phyloP scores from a whole-genome alignment of 176 grass and related monocot genomes.

The Elymus sibiricus region DNA sequence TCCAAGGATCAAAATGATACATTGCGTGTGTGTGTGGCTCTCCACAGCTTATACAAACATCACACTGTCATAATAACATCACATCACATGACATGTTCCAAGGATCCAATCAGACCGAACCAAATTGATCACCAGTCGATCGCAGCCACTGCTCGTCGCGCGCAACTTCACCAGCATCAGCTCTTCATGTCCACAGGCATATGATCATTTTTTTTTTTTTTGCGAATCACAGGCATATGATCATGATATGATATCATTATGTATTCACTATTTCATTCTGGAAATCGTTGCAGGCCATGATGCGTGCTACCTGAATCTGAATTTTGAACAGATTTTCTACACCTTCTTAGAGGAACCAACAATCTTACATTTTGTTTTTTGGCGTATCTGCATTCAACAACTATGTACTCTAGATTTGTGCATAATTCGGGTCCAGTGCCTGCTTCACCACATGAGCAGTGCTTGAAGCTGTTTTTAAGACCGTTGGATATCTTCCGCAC shows the following conservation, averaged over 20 bases:
- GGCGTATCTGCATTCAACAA: neutral
- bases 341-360: neutral
- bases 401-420: neutral
- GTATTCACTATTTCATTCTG: neutral
- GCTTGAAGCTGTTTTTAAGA: constrained; percentile 62
- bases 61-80: no score
- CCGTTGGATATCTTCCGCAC: constrained; percentile 73
- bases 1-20: no score
- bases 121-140: no score
- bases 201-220: no score
- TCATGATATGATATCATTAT: neutral
- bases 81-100: no score
- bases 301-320: neutral
- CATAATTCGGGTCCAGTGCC: neutral
- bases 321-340: neutral
- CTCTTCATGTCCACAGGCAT: no score
- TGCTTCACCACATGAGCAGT: neutral
- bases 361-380: neutral
- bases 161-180: no score
- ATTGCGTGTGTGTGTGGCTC: no score
- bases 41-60: no score
- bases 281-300: neutral
- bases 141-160: no score
- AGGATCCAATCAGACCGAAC: no score
- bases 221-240: no score